Base-by-base conservation (phyloP, 2,329 filamentous ascomycete species). In the Trichoderma sp. region DNA sequence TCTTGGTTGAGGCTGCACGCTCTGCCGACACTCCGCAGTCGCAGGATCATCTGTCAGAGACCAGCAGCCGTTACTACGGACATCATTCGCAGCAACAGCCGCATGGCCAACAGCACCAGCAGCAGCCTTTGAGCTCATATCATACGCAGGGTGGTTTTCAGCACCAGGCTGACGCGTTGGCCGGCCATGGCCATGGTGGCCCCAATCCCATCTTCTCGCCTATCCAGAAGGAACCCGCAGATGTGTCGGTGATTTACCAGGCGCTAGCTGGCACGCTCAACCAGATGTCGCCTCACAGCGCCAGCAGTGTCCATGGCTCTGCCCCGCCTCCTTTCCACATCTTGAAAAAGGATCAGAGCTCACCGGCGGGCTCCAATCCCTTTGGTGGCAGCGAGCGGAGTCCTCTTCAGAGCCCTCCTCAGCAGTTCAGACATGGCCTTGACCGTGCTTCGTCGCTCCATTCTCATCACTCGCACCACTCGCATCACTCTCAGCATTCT, bases 21-120 rank as follows among this genome's bases (percentile, higher is more conserved):
- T 81, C 83, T 30, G 78, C 79, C 74, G 84, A 82, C 74, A 86
- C 85, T 6, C 84, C 86, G 5, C 83, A 85, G 72, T 85, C 85
- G 47, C 77, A 78, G 58, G 81, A 80, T 26, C 74, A 76, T 28
- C 68, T 74, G 4, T 74, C 76, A 67, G 79, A 81, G 30, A 72
- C 75, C 6, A 75, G 73, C 61, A 77, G 76, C 50, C 79, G 76
- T 69, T 77, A 78, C 68, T 77, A 74, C 12, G 76, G 76, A 20
- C 80, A 78, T 55, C 79, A 80, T 61, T 74, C 76, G 36, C 74
- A 72, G 6, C 75, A 77, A 69, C 73, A 78, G 36, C 67, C 23
- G 15, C 65, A 68, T n/a, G 43, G 43, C 17, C 65, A 67, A 34
- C 75, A 76, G 32, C 78, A 79, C 68, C 75, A 75, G 26, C 66